These are phyloP conservation scores for Nevesoporus exiguus DNA, from an alignment of 768 basidiomycete species.

Conservation along the genomic window DNA sequence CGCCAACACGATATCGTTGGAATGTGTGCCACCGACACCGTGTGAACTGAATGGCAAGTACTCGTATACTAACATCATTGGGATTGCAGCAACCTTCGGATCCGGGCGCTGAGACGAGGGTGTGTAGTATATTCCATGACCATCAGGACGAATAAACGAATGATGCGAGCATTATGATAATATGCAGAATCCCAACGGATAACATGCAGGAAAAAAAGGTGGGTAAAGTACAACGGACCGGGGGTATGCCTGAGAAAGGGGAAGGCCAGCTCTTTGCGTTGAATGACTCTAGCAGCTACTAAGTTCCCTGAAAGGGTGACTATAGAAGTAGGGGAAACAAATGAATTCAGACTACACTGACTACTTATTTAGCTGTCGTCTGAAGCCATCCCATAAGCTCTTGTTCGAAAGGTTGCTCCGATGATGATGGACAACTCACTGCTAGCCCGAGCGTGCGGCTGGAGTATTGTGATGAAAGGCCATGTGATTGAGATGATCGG, in stretches of 20 bases:
- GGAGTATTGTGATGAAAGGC: constrained; percentile 70
- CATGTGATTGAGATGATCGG: constrained; percentile 64
- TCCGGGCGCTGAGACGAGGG: not conserved
- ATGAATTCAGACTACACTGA: constrained; percentile 14
- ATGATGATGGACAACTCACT: constrained; percentile 47
- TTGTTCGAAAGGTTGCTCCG: constrained; percentile 33
- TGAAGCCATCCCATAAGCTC: constrained; percentile 38
- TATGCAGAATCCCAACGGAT: constrained; percentile 35
- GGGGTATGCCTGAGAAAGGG: constrained; percentile 35
- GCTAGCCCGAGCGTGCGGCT: constrained; percentile 71
- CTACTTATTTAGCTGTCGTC: constrained; percentile 33
- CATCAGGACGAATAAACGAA: not conserved
- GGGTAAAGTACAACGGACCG: constrained; percentile 42
- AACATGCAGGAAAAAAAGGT: constrained; percentile 32
- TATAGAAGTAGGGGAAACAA: constrained; percentile 1
- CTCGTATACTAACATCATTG: not conserved
- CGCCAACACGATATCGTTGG: no score
- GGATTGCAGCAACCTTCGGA: not conserved
- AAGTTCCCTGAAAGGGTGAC: constrained; percentile 13
- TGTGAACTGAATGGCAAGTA: no score
- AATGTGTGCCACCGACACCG: no score
- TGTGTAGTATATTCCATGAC: not conserved
- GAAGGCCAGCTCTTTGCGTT: constrained; percentile 37
- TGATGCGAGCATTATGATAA: constrained; percentile 39
- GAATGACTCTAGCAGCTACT: constrained; percentile 27